Evolutionary conservation across 768 basidiomycete genomes (phyloP), one percentile per base, ranked within the genome.

Genomic region (Lactarius vividus): DNA sequence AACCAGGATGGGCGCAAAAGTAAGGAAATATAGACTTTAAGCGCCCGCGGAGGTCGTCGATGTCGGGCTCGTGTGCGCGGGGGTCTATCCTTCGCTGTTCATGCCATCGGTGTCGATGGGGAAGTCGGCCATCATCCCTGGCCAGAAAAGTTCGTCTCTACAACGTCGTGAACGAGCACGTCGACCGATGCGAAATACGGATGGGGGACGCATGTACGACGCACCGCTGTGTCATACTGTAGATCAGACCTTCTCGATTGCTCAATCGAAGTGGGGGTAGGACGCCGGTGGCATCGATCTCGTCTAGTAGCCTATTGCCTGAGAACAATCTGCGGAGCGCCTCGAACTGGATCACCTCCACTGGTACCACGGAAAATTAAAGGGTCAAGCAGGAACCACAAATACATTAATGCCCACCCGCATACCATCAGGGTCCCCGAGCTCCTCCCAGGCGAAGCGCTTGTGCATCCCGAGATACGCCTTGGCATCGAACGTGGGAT

Each of bases 371-470:
- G 57, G 57, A 42, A 44, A 54, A n/a, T n/a, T n/a, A n/a, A n/a
- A 59, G 13, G 6, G 26, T 58, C 35, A 37, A 49, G 59, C 42
- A 58, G 28, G 42, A 28, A 20, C 23, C 7, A n/a, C n/a, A 58
- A 37, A 28, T 33, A 52, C 31, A 20, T 58, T 6, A 28, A 57
- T 29, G 37, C 13, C 13, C 40, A 23, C 16, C n/a, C 16, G 71
- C 80, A 73, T 67, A 83, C 83, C 63, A 66, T 84, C 81, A 33
- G 79, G 77, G 67, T 80, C 76, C 37, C 67, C 66, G 63, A 78
- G 44, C 1, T 60, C 35, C 67, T 85, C 80, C 89, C 89, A 91
- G 0, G 80, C 79, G 59, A 85, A 77, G 2, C 72, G 71, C 9
- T 71, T 72, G 72, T 88, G 82, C 6, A 82, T 77, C 16, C 71